Conservation (phyloP, 257 asterid species). For the Cruciata laevipes region DNA sequence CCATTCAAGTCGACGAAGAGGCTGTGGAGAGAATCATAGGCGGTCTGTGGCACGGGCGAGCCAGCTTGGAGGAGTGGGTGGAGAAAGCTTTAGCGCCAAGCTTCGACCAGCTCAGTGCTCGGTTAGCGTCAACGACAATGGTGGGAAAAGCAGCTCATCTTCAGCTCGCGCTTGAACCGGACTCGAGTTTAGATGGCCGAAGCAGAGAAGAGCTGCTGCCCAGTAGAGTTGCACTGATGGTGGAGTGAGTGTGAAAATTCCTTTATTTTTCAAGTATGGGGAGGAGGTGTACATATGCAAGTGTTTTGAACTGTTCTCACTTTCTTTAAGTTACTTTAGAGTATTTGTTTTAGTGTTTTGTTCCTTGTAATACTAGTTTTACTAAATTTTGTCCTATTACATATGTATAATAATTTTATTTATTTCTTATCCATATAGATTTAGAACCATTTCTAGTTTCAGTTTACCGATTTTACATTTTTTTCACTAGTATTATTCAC, state of each 20-base stretch:
- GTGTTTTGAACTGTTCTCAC: constrained; percentile 27
- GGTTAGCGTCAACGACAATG: constrained; percentile 18
- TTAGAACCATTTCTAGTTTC: background rate
- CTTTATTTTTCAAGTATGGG: constrained; percentile 27
- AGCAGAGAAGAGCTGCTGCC: constrained; percentile 60
- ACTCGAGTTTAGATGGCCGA: constrained; percentile 20
- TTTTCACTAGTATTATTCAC: too few relatives aligned
- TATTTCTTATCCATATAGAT: background rate
- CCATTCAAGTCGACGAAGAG: constrained; percentile 54
- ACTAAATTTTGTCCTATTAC: constrained; percentile 30
- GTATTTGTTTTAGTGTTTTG: constrained; percentile 28
- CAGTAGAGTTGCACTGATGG: constrained; percentile 41
- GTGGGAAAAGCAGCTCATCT: constrained; percentile 34
- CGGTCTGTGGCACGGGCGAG: constrained; percentile 63
- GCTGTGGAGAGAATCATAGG: constrained; percentile 61
- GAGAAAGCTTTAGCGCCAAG: constrained; percentile 52
- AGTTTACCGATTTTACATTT: too few relatives aligned
- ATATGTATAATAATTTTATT: constrained; percentile 15
- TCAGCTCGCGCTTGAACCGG: constrained; percentile 39
- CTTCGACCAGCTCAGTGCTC: constrained; percentile 40
- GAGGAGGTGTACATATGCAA: constrained; percentile 47
- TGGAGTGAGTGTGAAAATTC: constrained; percentile 15
- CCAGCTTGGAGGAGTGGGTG: constrained; percentile 60
- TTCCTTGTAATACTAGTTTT: constrained; percentile 14
- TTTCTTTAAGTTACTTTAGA: constrained; percentile 8